phyloP scores from a whole-genome alignment of 2,329 filamentous ascomycete genomes.

The Hypoxylon sp. region DNA sequence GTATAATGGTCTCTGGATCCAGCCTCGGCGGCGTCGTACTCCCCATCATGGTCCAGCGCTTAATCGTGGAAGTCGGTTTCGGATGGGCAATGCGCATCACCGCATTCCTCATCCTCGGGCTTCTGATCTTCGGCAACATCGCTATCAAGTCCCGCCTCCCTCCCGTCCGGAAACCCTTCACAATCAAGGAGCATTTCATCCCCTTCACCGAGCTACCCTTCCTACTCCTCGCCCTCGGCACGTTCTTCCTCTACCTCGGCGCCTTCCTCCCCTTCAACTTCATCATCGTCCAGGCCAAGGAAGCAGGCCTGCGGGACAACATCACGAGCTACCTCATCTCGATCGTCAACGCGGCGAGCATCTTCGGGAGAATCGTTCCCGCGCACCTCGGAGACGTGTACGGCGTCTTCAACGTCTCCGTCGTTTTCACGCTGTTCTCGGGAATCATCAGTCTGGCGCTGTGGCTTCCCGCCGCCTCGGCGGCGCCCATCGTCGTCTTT shows the following conservation, averaged over 20 bases:
- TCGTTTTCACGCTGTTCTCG: slow-evolving; percentile 64
- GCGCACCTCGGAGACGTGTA: slow-evolving; percentile 52
- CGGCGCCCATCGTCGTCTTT: slow-evolving; percentile 72
- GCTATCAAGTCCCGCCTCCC: slow-evolving; percentile 64
- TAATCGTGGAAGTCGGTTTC: slow-evolving; percentile 66
- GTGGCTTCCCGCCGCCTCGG: slow-evolving; percentile 62
- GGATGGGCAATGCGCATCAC: slow-evolving; percentile 68
- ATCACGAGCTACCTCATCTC: slow-evolving; percentile 65
- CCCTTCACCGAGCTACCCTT: slow-evolving; percentile 56
- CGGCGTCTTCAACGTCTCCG: slow-evolving; percentile 62
- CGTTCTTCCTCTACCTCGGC: slow-evolving; percentile 62
- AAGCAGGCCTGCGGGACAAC: slow-evolving; percentile 59
- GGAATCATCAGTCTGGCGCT: slow-evolving; percentile 60
- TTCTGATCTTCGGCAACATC: slow-evolving; percentile 64
- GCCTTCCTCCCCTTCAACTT: slow-evolving; percentile 67
- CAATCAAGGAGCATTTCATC: slow-evolving; percentile 51
- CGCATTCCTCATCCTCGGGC: slow-evolving; percentile 66
- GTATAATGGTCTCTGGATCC: slow-evolving; percentile 61
- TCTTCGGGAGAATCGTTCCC: slow-evolving; percentile 31
- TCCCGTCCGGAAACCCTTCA: slow-evolving; percentile 52
- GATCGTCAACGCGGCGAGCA: slow-evolving; percentile 62
- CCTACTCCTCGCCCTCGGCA: slow-evolving; percentile 52
- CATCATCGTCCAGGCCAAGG: slow-evolving; percentile 58
- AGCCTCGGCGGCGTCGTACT: slow-evolving; percentile 68
- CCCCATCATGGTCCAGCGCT: slow-evolving; percentile 69